phyloP scores from a whole-genome alignment of 768 basidiomycete species.

The Naganishia antarctica region DNA sequence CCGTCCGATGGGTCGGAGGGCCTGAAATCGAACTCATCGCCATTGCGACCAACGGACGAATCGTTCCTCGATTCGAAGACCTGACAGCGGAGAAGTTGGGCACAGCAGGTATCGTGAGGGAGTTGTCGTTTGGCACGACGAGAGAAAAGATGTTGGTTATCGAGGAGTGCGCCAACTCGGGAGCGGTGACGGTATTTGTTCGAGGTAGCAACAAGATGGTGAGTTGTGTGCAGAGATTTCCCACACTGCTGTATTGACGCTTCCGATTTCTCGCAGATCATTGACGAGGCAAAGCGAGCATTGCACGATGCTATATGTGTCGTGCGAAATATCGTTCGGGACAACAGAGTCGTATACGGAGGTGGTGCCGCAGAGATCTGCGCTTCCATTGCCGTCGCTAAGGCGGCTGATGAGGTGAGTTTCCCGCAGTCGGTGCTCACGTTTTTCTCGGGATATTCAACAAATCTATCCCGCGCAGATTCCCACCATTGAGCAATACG shows the following conservation, averaged over 20 bases:
- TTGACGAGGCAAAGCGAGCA: slow-evolving; percentile 97
- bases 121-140: slow-evolving; percentile 93
- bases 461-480: slow-evolving; percentile 56
- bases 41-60: slow-evolving; percentile 95
- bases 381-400: slow-evolving; percentile 83
- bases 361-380: slow-evolving; percentile 98
- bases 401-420: slow-evolving; percentile 76
- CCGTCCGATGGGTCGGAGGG: slow-evolving; percentile 98
- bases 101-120: slow-evolving; percentile 84
- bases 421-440: neutral
- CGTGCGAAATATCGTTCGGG: slow-evolving; percentile 88
- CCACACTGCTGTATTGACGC: neutral
- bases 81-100: slow-evolving; percentile 86
- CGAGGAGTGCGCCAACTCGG: slow-evolving; percentile 93
- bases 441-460: too few species aligned
- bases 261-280: slow-evolving; percentile 61
- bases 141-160: slow-evolving; percentile 99
- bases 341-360: slow-evolving; percentile 96
- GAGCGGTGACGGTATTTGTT: slow-evolving; percentile 95
- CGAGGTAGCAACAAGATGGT: slow-evolving; percentile 99
- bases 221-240: slow-evolving; percentile 27
- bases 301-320: slow-evolving; percentile 96
- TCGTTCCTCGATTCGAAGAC: slow-evolving; percentile 97
- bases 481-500: slow-evolving; percentile 96
- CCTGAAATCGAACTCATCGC: slow-evolving; percentile 99